These are phyloP conservation scores for Rhizopogon roseolus DNA, from an alignment of 768 basidiomycete genomes.

Conservation along the genomic window DNA sequence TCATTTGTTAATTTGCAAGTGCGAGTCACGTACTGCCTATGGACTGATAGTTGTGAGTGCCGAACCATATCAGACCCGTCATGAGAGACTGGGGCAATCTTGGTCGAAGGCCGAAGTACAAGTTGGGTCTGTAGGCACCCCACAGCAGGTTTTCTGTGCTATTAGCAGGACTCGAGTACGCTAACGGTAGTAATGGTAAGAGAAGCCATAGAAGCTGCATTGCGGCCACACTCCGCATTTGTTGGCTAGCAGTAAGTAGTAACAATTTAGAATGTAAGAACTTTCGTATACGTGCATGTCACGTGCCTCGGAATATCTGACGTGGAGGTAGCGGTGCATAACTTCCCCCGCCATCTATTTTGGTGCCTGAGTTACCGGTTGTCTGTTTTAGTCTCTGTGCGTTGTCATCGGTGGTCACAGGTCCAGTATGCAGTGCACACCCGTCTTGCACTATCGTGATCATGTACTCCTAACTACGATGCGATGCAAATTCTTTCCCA, in stretches of 20 bases:
- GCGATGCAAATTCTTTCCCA: no score
- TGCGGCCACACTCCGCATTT: neutral
- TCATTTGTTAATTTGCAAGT: neutral
- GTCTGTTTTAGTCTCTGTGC: no score
- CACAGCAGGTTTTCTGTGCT: constrained; percentile 43
- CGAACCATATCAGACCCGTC: constrained; percentile 94
- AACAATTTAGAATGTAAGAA: neutral
- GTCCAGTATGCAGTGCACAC: no score
- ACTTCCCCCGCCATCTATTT: no score
- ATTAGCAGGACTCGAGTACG: constrained; percentile 23
- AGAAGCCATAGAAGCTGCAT: constrained; percentile 24
- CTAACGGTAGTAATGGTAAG: constrained; percentile 16
- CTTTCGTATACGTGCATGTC: neutral
- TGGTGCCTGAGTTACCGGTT: no score
- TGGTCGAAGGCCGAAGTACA: constrained; percentile 93
- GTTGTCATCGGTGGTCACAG: no score
- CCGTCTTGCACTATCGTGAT: no score
- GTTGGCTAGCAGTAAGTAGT: neutral
- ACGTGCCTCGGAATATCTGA: constrained; percentile 7
- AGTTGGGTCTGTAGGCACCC: constrained; percentile 85
- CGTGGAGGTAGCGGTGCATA: neutral
- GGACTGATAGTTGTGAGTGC: constrained; percentile 79
- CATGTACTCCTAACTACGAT: no score
- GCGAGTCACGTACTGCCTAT: constrained; percentile 46
- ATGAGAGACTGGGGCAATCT: constrained; percentile 83